phyloP scores from a whole-genome alignment of 441 rosid species.

The Eutrema salsugineum region DNA sequence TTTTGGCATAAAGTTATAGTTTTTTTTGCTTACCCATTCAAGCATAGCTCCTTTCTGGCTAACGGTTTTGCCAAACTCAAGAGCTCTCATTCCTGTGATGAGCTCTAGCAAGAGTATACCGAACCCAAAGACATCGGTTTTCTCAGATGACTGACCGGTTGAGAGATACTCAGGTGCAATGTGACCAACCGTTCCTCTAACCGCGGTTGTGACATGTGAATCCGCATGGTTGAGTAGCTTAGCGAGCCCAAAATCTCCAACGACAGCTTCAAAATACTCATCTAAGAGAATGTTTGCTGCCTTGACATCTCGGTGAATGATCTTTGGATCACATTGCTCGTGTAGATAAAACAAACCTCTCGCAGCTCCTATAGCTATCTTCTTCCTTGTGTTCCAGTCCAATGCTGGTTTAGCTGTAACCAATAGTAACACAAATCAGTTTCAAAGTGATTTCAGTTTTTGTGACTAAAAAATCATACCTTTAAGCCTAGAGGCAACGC shows the following conservation, averaged over 20 bases:
- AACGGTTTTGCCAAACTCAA: constrained; percentile 75
- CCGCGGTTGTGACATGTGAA: constrained; percentile 90
- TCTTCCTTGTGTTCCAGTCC: constrained; percentile 86
- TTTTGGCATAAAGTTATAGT: background rate
- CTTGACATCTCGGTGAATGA: constrained; percentile 87
- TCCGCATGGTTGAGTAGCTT: constrained; percentile 86
- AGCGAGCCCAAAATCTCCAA: constrained; percentile 94
- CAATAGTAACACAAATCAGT: background rate
- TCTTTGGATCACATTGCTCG: constrained; percentile 93
- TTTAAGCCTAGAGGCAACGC: constrained; percentile 88
- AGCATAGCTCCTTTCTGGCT: constrained; percentile 91
- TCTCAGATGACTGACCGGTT: constrained; percentile 89
- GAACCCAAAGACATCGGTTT: constrained; percentile 90
- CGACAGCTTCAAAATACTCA: constrained; percentile 74
- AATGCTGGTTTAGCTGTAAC: constrained; percentile 65
- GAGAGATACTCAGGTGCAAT: constrained; percentile 93
- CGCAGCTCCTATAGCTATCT: constrained; percentile 83
- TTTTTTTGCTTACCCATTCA: constrained; percentile 58
- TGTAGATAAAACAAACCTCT: constrained; percentile 82
- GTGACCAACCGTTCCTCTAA: constrained; percentile 91
- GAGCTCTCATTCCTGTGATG: constrained; percentile 87
- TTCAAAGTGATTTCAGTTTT: background rate
- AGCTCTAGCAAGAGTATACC: constrained; percentile 90
- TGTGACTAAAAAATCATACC: constrained; percentile 32
- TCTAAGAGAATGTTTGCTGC: constrained; percentile 86